phyloP scores from a whole-genome alignment of 2,329 filamentous ascomycete species.

The Tolypocladium ophioglossoides region DNA sequence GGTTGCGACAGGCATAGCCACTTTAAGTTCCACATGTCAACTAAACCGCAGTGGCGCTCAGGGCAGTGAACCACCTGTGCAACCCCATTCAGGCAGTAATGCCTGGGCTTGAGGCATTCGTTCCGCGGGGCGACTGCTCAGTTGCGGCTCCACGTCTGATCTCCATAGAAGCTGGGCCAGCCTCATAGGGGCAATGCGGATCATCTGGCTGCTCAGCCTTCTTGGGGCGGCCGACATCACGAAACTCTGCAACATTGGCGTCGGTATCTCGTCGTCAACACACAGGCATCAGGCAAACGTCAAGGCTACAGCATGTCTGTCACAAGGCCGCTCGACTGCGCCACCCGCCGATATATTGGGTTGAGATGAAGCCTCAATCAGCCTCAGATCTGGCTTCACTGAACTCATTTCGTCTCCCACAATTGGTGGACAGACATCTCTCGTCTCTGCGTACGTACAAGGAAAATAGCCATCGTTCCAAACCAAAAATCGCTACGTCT shows the following conservation, averaged over 20 bases:
- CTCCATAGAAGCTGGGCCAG: too few relatives aligned
- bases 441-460: not conserved
- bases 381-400: not conserved
- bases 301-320: not conserved
- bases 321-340: not conserved
- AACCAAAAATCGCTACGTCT: too few relatives aligned
- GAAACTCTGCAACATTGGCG: not conserved
- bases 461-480: not conserved
- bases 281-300: not conserved
- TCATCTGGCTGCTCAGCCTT: not conserved
- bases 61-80: not conserved
- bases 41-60: not conserved
- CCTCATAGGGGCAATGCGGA: not conserved
- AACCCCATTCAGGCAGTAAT: not conserved
- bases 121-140: too few relatives aligned
- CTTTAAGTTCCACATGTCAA: not conserved
- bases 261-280: not conserved
- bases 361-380: not conserved
- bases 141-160: not conserved
- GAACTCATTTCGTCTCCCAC: too few relatives aligned
- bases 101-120: not conserved
- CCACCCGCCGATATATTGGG: not conserved
- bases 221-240: not conserved
- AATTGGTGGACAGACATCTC: not conserved
- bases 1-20: not conserved